Evolutionary conservation across 140 eudicot species (phyloP).

Genomic region (Stevia rebaudiana): DNA sequence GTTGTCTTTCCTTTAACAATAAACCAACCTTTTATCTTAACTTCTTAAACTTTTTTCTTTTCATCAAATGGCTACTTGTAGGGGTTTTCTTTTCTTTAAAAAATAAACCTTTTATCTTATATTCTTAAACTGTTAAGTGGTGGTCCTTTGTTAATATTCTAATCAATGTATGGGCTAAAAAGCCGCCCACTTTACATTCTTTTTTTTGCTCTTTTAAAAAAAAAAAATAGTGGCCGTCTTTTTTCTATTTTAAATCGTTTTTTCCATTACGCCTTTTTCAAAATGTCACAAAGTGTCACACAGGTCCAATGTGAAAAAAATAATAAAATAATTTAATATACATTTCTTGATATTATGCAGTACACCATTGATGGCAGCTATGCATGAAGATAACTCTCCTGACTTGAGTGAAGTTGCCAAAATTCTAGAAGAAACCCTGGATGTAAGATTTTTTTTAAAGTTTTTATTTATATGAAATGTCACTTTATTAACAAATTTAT

Average conservation of each 20-base stretch:
- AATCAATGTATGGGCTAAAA: slow-evolving; percentile 12
- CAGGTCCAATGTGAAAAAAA: neutral
- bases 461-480: neutral
- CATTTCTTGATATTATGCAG: slow-evolving; percentile 34
- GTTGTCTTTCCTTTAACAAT: neutral
- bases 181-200: neutral
- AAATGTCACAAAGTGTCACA: neutral
- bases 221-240: slow-evolving; percentile 3
- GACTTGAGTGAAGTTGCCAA: slow-evolving; percentile 67
- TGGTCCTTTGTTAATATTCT: slow-evolving; percentile 20
- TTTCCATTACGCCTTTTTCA: neutral
- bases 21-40: slow-evolving; percentile 1
- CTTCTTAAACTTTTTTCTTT: neutral
- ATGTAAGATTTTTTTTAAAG: slow-evolving; percentile 31
- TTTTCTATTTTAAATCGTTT: neutral
- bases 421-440: slow-evolving; percentile 56
- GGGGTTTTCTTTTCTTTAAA: neutral
- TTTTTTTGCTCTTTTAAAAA: neutral
- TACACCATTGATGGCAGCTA: slow-evolving; percentile 70
- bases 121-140: slow-evolving; percentile 19
- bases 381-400: slow-evolving; percentile 83
- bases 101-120: slow-evolving; percentile 3
- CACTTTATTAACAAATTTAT: neutral
- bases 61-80: neutral
- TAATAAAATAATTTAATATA: neutral